phyloP scores from a whole-genome alignment of 2,329 filamentous ascomycete species.

The Epichloe coenophiala region DNA sequence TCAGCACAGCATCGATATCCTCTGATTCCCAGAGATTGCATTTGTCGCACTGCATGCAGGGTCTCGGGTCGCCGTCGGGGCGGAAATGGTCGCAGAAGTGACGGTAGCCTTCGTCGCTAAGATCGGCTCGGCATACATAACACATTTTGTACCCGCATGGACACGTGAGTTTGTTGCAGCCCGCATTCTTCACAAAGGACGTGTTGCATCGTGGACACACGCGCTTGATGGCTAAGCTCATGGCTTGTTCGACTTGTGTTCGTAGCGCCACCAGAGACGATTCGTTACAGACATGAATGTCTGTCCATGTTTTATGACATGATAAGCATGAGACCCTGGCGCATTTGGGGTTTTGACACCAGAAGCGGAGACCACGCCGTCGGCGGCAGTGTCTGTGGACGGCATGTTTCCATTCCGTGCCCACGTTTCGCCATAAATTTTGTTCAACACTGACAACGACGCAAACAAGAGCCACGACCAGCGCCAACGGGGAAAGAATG shows the following conservation, averaged over 20 bases:
- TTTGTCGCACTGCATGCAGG: constrained; percentile 65
- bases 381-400: constrained; percentile 55
- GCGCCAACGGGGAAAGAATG: constrained; percentile 38
- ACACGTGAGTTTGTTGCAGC: constrained; percentile 95
- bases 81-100: constrained; percentile 97
- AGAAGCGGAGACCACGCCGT: constrained; percentile 62
- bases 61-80: constrained; percentile 55
- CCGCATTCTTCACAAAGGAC: constrained; percentile 81
- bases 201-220: constrained; percentile 87
- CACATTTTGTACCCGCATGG: constrained; percentile 97
- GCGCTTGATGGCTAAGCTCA: constrained; percentile 86
- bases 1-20: constrained; percentile 54
- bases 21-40: constrained; percentile 72
- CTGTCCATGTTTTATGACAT: constrained; percentile 71
- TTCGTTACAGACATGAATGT: constrained; percentile 84
- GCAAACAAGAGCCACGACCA: constrained; percentile 32
- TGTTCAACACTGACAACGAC: constrained; percentile 29
- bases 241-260: constrained; percentile 81
- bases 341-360: constrained; percentile 60
- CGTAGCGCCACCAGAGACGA: constrained; percentile 69
- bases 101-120: constrained; percentile 63
- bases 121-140: constrained; percentile 79
- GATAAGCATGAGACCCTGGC: constrained; percentile 60
- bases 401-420: constrained; percentile 41
- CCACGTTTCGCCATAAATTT: constrained; percentile 27